A percentile compares a stretch with the other conserved stretches of the same genome.
Conservation (phyloP, 2,329 filamentous ascomycete genomes). For the Talaromyces sp. region DNA sequence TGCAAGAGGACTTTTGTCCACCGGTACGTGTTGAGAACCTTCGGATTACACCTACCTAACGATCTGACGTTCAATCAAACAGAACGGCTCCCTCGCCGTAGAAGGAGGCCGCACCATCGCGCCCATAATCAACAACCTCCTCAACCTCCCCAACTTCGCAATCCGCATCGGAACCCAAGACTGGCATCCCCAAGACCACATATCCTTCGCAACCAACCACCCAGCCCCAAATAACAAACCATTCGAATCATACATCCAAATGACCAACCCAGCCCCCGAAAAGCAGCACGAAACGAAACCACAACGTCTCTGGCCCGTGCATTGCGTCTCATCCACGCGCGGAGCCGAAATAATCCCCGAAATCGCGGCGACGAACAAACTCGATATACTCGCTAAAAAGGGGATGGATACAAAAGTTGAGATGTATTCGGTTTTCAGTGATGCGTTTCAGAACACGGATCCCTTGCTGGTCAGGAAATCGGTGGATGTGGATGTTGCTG, state of each 20-base stretch:
- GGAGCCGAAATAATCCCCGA: constrained; percentile 72
- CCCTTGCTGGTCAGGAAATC: constrained; percentile 27
- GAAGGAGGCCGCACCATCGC: constrained; percentile 64
- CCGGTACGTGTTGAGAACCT: constrained; percentile 56
- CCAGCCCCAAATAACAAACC: constrained; percentile 56
- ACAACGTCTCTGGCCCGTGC: constrained; percentile 78
- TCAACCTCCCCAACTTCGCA: constrained; percentile 61
- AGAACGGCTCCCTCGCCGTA: constrained; percentile 87
- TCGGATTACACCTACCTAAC: not conserved
- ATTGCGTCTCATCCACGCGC: constrained; percentile 71
- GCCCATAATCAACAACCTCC: constrained; percentile 66
- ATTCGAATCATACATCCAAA: constrained; percentile 59
- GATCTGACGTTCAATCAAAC: constrained; percentile 2
- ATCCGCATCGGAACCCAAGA: constrained; percentile 84
- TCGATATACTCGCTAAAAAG: constrained; percentile 72
- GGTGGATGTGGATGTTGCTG: constrained; percentile 56
- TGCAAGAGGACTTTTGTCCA: constrained; percentile 93
- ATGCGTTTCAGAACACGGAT: constrained; percentile 59
- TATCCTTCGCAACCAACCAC: constrained; percentile 86
- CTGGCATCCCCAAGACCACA: constrained; percentile 76
- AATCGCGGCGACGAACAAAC: constrained; percentile 48
- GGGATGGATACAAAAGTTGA: constrained; percentile 69
- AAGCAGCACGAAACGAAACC: constrained; percentile 59
- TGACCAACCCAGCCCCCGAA: constrained; percentile 45
- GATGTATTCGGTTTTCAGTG: constrained; percentile 91